Percentiles rank a stretch among this genome's conserved stretches.
Conservation (phyloP, 164 flowering plant genomes). For the Litsea cubeba region DNA sequence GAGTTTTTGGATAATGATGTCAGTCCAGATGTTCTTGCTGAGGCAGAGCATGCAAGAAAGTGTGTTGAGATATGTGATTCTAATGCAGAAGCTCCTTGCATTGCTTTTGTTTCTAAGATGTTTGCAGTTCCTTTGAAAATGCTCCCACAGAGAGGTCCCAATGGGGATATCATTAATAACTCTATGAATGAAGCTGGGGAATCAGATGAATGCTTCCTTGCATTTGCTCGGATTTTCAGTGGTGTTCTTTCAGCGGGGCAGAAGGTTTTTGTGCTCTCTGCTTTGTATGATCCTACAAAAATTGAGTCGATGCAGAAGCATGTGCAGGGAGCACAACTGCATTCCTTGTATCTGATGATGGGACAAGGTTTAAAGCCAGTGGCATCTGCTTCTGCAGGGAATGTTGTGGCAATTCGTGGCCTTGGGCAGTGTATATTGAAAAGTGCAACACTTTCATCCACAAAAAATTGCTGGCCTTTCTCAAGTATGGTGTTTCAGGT, state of each 20-base stretch:
- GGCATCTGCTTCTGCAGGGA: constrained; percentile 64
- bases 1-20: constrained; percentile 30
- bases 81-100: constrained; percentile 68
- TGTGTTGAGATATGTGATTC: constrained; percentile 75
- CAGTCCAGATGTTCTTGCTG: constrained; percentile 44
- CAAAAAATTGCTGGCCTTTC: constrained; percentile 84
- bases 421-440: constrained; percentile 80
- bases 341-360: constrained; percentile 86
- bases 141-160: constrained; percentile 55
- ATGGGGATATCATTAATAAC: constrained; percentile 46
- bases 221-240: constrained; percentile 91
- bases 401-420: constrained; percentile 82
- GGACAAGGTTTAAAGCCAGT: constrained; percentile 85
- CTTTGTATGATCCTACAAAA: constrained; percentile 78
- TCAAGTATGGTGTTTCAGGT: constrained; percentile 94
- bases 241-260: constrained; percentile 68
- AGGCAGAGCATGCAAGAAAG: constrained; percentile 64
- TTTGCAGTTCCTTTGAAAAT: constrained; percentile 80
- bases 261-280: constrained; percentile 73
- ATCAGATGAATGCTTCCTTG: constrained; percentile 85
- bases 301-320: constrained; percentile 62
- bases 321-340: constrained; percentile 73
- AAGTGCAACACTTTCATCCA: constrained; percentile 86
- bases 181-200: constrained; percentile 40
- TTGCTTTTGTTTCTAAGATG: constrained; percentile 93